A percentile compares a stretch with the other conserved stretches of the same genome.
phyloP scores from a whole-genome alignment of 345 rosid genomes.

The Clausena lansium region DNA sequence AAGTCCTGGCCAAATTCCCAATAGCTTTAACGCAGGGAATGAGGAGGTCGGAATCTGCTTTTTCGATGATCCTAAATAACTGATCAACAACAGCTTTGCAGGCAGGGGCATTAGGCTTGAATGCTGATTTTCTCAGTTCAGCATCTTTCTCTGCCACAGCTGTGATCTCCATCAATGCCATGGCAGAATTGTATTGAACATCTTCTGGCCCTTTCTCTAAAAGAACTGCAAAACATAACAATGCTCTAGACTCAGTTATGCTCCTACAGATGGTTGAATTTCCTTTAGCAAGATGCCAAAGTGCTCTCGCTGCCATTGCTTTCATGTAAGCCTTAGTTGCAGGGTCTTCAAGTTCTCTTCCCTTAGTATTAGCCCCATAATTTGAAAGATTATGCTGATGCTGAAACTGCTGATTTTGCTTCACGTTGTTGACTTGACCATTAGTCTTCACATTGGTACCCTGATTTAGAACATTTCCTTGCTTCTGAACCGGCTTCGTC shows the following conservation, averaged over 20 bases:
- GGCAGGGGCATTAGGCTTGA: constrained; percentile 88
- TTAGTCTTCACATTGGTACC: constrained; percentile 21
- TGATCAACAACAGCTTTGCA: constrained; percentile 85
- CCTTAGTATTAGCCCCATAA: constrained; percentile 52
- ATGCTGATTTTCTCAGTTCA: constrained; percentile 81
- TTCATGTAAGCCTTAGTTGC: constrained; percentile 77
- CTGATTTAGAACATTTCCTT: constrained; percentile 21
- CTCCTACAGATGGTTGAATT: constrained; percentile 73
- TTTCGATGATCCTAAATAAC: constrained; percentile 58
- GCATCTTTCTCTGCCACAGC: constrained; percentile 78
- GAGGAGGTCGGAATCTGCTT: constrained; percentile 62
- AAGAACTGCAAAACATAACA: constrained; percentile 82
- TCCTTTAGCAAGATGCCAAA: constrained; percentile 78
- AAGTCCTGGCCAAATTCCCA: constrained; percentile 86
- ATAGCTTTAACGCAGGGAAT: constrained; percentile 75
- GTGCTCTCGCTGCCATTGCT: constrained; percentile 90
- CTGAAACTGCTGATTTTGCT: constrained; percentile 34
- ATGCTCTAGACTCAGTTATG: constrained; percentile 91
- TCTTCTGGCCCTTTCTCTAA: constrained; percentile 75
- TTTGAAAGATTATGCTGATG: constrained; percentile 49
- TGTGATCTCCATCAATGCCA: constrained; percentile 96
- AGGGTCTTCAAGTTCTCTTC: constrained; percentile 83
- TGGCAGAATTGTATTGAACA: constrained; percentile 68
- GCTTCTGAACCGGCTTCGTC: constrained; percentile 28
- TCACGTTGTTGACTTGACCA: constrained; percentile 27